Evolutionary conservation across 2,329 filamentous ascomycete genomes (phyloP).

Genomic region (Allantophomopsis cytisporea): DNA sequence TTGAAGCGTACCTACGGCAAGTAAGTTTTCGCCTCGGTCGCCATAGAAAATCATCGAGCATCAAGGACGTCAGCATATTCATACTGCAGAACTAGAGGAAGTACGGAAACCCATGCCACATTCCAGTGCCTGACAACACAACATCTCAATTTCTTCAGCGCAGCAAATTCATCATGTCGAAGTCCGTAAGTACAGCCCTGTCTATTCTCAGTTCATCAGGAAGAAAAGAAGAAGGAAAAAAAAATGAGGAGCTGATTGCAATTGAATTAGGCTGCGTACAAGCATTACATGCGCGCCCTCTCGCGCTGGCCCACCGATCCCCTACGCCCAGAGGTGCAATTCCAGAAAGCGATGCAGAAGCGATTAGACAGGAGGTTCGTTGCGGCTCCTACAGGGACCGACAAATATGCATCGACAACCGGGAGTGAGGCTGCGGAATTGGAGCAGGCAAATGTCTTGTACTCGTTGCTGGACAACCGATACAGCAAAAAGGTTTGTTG

Average conservation of each 20-base stretch:
- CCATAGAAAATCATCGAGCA: too few relatives aligned
- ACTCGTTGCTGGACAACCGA: slow-evolving; percentile 43
- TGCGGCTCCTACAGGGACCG: slow-evolving; percentile 1
- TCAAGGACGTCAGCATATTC: not conserved
- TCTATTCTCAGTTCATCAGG: not conserved
- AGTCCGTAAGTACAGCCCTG: slow-evolving; percentile 11
- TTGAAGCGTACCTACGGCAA: too few relatives aligned
- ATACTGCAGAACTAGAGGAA: not conserved
- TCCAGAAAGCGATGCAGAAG: slow-evolving; percentile 39
- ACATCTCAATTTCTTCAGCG: too few relatives aligned
- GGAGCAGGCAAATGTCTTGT: slow-evolving; percentile 43
- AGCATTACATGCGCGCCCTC: slow-evolving; percentile 34
- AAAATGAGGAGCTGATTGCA: not conserved
- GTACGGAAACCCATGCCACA: too few relatives aligned
- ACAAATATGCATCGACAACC: slow-evolving; percentile 1
- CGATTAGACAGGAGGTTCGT: slow-evolving; percentile 24
- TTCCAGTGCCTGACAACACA: too few relatives aligned
- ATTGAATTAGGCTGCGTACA: slow-evolving; percentile 24
- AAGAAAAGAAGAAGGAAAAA: too few relatives aligned
- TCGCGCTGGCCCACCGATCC: slow-evolving; percentile 49
- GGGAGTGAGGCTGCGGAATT: slow-evolving; percentile 31
- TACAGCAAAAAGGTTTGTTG: slow-evolving; percentile 39
- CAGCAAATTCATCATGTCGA: slow-evolving; percentile 10
- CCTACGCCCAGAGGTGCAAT: slow-evolving; percentile 47
- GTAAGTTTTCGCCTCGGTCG: too few relatives aligned